Conservation (phyloP, 2,329 filamentous ascomycete species). For the Aspergillus sergii region DNA sequence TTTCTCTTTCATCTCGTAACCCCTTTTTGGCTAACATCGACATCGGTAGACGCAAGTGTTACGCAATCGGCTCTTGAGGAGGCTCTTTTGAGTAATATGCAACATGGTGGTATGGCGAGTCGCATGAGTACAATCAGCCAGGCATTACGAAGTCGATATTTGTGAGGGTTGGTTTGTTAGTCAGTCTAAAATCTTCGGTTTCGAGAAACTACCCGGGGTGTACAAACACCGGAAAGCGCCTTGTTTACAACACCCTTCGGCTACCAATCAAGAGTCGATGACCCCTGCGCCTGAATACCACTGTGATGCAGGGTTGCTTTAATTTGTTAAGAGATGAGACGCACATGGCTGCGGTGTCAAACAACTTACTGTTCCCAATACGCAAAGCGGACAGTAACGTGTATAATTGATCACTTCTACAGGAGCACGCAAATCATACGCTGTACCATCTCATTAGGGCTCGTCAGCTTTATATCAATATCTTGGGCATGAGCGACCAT, state of each 20-base stretch:
- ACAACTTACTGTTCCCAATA: background rate
- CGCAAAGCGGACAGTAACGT: background rate
- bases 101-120: slow-evolving; percentile 54
- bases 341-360: background rate
- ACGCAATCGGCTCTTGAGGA: slow-evolving; percentile 68
- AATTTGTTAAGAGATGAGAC: background rate
- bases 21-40: slow-evolving; percentile 8
- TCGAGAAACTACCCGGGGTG: background rate
- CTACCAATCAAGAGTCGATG: background rate
- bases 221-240: too few species aligned
- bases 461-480: background rate
- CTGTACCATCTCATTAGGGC: background rate
- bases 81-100: slow-evolving; percentile 64
- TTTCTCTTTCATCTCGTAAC: background rate
- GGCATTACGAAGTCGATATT: slow-evolving; percentile 55
- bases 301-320: background rate
- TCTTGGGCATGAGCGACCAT: background rate
- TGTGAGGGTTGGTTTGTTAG: slow-evolving; percentile 25
- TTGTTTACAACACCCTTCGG: background rate
- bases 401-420: background rate
- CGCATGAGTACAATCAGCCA: slow-evolving; percentile 57
- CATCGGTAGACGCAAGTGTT: slow-evolving; percentile 58
- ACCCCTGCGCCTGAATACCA: background rate
- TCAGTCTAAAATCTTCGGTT: background rate
- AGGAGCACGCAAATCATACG: background rate